Conservation (phyloP, 768 basidiomycete genomes). For the Saitozyma podzolica region DNA sequence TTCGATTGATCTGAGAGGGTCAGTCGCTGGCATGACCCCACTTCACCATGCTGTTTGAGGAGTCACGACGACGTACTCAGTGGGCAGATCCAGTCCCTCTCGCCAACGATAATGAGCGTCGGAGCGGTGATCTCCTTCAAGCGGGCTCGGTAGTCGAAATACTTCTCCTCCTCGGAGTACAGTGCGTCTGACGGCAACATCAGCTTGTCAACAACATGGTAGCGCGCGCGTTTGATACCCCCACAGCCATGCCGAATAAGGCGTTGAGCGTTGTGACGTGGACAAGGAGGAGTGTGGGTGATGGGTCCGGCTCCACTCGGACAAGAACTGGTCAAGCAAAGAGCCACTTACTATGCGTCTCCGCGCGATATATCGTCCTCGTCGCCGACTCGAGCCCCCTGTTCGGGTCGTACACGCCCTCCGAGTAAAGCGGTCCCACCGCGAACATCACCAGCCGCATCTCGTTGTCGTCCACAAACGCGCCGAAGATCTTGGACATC, state of each 20-base stretch:
- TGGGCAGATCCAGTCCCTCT: slow-evolving; percentile 28
- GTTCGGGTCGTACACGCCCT: slow-evolving; percentile 21
- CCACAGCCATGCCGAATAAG: no score
- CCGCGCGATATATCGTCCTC: slow-evolving; percentile 18
- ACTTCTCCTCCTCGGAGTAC: no score
- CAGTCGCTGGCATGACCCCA: not conserved
- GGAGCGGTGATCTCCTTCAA: slow-evolving; percentile 2
- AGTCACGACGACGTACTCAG: slow-evolving; percentile 12
- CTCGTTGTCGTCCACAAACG: slow-evolving; percentile 25
- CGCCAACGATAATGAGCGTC: slow-evolving; percentile 28
- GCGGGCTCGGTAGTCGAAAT: no score
- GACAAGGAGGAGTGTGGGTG: no score
- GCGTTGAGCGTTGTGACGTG: no score
- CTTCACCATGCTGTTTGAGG: not conserved
- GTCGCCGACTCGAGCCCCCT: slow-evolving; percentile 15
- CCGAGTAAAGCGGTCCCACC: slow-evolving; percentile 24
- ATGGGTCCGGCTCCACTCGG: no score
- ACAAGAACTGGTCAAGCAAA: no score
- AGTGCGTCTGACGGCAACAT: no score
- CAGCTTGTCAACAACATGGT: no score
- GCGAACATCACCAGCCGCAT: slow-evolving; percentile 28
- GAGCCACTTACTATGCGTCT: slow-evolving; percentile 1
- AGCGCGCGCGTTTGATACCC: no score
- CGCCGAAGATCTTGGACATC: slow-evolving; percentile 21
- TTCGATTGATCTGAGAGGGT: slow-evolving; percentile 20